Conservation (phyloP, 441 rosid species). For the Jatropha podagrica region DNA sequence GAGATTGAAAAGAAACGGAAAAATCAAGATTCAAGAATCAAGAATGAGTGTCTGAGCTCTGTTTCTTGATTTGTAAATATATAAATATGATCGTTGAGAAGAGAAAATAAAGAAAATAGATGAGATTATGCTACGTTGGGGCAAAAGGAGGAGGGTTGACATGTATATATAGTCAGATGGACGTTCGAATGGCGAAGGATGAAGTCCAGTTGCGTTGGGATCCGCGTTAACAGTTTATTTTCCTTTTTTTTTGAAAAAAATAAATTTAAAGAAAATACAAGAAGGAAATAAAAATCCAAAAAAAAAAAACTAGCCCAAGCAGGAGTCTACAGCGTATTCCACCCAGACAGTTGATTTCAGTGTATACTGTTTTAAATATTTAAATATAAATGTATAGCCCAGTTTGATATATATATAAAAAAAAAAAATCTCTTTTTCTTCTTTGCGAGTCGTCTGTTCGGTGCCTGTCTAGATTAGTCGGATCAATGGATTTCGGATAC, state of each 20-base stretch:
- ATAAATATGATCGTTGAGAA: neutral
- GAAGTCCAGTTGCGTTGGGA: slow-evolving; percentile 4
- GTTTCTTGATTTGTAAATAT: neutral
- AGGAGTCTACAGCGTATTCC: no score
- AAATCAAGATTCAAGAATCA: neutral
- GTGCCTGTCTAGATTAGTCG: no score
- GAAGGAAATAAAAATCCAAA: neutral
- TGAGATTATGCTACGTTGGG: neutral
- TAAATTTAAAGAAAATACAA: no score
- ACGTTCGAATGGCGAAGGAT: neutral
- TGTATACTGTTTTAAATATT: no score
- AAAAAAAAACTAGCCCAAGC: no score
- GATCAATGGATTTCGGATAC: no score
- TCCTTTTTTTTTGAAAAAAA: neutral
- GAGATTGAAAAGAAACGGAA: neutral
- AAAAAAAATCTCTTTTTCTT: no score
- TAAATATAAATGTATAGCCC: no score
- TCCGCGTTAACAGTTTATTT: slow-evolving; percentile 5
- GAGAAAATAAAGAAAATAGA: neutral
- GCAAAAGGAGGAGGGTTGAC: neutral
- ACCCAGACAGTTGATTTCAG: no score
- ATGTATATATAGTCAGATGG: slow-evolving; percentile 6
- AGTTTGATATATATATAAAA: no score
- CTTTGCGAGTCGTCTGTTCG: no score
- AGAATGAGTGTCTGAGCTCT: neutral